These are phyloP conservation scores for Blastomyces parvus DNA, from an alignment of 2,329 filamentous ascomycete species.

Conservation along the genomic window DNA sequence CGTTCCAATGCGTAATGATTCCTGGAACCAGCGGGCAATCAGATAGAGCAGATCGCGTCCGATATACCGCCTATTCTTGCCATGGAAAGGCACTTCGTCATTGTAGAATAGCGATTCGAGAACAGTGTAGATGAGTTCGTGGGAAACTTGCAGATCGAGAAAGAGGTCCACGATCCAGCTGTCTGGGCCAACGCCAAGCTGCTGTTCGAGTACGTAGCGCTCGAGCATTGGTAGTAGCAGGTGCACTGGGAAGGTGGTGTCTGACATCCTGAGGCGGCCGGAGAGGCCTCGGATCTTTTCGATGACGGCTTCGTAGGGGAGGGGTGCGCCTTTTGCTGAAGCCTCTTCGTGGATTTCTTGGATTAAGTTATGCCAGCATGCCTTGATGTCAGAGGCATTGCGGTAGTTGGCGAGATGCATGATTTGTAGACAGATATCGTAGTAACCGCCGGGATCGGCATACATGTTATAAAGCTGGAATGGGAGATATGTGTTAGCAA, in stretches of 20 bases:
- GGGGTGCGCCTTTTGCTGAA: slow-evolving; percentile 32
- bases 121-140: slow-evolving; percentile 52
- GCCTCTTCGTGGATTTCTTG: slow-evolving; percentile 56
- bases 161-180: slow-evolving; percentile 59
- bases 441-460: slow-evolving; percentile 83
- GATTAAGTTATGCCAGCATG: slow-evolving; percentile 77
- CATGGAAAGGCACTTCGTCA: slow-evolving; percentile 55
- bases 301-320: slow-evolving; percentile 42
- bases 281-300: slow-evolving; percentile 50
- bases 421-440: slow-evolving; percentile 85
- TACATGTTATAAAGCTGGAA: slow-evolving; percentile 80
- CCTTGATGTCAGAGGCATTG: slow-evolving; percentile 70
- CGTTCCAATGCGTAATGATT: slow-evolving; percentile 46
- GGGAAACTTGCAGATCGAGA: slow-evolving; percentile 51
- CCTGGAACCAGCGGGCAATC: slow-evolving; percentile 51
- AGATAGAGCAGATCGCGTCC: slow-evolving; percentile 55
- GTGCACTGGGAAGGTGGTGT: slow-evolving; percentile 47
- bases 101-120: slow-evolving; percentile 60
- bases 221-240: slow-evolving; percentile 48
- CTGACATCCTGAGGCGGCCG: slow-evolving; percentile 46
- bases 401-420: slow-evolving; percentile 88
- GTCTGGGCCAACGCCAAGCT: slow-evolving; percentile 39
- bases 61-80: slow-evolving; percentile 47
- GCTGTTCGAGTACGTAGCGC: slow-evolving; percentile 43
- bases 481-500: slow-evolving; percentile 18